phyloP scores from a whole-genome alignment of 345 rosid species.

The Cardiospermum halicacabum region DNA sequence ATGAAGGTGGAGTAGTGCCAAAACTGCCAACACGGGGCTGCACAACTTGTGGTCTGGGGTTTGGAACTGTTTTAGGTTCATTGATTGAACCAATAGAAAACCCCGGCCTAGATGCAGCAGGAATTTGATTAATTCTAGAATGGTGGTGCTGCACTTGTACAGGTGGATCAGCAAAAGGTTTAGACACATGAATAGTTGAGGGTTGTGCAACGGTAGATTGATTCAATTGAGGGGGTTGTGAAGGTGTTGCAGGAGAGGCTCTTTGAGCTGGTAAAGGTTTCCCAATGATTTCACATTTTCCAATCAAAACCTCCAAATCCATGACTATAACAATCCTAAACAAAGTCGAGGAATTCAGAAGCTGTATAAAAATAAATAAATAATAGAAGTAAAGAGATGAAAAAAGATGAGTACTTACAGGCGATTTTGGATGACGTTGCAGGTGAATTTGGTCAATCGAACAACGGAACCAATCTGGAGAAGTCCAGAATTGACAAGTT shows the following conservation, averaged over 20 bases:
- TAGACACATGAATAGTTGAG: not conserved
- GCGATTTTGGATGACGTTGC: slow-evolving; percentile 58
- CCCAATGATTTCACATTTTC: slow-evolving; percentile 46
- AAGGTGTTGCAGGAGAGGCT: slow-evolving; percentile 16
- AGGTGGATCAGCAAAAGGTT: slow-evolving; percentile 19
- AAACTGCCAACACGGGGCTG: slow-evolving; percentile 31
- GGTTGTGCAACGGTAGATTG: slow-evolving; percentile 8
- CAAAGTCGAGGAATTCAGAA: not conserved
- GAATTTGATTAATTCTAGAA: slow-evolving; percentile 25
- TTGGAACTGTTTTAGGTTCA: slow-evolving; percentile 31
- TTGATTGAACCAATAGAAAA: slow-evolving; percentile 28
- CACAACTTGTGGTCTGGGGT: slow-evolving; percentile 36
- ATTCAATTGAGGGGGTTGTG: slow-evolving; percentile 11
- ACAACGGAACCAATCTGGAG: slow-evolving; percentile 64
- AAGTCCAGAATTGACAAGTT: slow-evolving; percentile 39
- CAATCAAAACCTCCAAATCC: slow-evolving; percentile 48
- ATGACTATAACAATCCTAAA: slow-evolving; percentile 65
- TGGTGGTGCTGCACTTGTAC: slow-evolving; percentile 21
- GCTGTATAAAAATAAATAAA: not conserved
- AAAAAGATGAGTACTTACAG: slow-evolving; percentile 41
- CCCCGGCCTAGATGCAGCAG: slow-evolving; percentile 29
- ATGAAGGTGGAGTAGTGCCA: slow-evolving; percentile 38
- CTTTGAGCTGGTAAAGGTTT: slow-evolving; percentile 34
- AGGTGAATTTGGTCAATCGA: slow-evolving; percentile 46
- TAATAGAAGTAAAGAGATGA: not conserved